Conservation (phyloP, 148 eudicot genomes). For the Rhododendron vialii region DNA sequence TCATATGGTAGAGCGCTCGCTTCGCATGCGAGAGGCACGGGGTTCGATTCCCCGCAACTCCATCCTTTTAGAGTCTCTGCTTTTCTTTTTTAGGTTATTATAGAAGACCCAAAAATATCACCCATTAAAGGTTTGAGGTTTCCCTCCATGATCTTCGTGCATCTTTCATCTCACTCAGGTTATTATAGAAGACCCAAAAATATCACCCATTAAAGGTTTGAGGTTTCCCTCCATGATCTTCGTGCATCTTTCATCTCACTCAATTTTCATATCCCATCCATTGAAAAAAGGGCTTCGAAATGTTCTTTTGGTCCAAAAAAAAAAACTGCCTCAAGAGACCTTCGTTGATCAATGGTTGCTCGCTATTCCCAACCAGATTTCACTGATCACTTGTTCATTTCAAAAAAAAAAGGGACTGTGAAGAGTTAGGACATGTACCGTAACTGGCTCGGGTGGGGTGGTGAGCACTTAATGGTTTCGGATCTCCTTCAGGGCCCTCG, state of each 20-base stretch:
- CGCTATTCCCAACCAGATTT: too few relatives aligned
- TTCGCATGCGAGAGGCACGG: constrained; percentile 84
- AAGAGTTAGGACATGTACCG: background rate
- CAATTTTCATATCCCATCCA: background rate
- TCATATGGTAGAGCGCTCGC: constrained; percentile 93
- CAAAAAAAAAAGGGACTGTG: too few relatives aligned
- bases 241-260: background rate
- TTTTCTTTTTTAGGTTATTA: too few relatives aligned
- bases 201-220: background rate
- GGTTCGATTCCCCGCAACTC: constrained; percentile 78
- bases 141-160: background rate
- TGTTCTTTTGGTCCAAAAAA: background rate
- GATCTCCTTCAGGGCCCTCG: too few relatives aligned
- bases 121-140: background rate
- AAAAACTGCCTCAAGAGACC: too few relatives aligned
- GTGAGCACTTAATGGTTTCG: too few relatives aligned
- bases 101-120: background rate
- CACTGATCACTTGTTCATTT: background rate
- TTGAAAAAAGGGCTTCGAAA: background rate
- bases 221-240: background rate
- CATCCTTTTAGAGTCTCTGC: constrained; percentile 2
- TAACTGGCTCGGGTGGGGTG: too few relatives aligned
- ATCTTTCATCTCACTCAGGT: background rate
- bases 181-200: background rate
- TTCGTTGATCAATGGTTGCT: background rate